phyloP scores from a whole-genome alignment of 192 early-diverging fungal genomes.

The Helicostylum pulchrum region DNA sequence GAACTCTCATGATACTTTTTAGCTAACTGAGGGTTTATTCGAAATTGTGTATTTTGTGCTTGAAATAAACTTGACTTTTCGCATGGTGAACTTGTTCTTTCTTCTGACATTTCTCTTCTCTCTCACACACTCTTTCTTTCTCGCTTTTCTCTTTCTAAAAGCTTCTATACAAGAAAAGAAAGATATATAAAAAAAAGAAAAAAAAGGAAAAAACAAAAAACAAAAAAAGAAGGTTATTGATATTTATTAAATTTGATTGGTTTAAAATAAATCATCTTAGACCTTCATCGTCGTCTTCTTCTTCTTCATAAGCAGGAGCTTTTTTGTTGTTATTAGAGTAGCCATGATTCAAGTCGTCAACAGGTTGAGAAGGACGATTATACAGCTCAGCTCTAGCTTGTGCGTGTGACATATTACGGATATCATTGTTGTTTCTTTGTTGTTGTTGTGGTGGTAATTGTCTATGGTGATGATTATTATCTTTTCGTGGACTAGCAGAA shows the following conservation, averaged over 20 bases:
- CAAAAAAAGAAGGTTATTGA: neutral
- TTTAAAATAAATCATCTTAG: slow-evolving; percentile 1
- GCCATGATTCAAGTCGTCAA: neutral
- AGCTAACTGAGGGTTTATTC: slow-evolving; percentile 12
- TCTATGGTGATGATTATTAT: neutral
- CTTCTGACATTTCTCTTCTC: neutral
- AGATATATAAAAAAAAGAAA: neutral
- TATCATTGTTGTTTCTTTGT: neutral
- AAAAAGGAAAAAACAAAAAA: slow-evolving; percentile 10
- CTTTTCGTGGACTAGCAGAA: neutral
- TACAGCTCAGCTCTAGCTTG: slow-evolving; percentile 8
- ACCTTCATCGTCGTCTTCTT: slow-evolving; percentile 26
- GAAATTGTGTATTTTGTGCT: slow-evolving; percentile 18
- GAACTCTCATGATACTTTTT: slow-evolving; percentile 6
- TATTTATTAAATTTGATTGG: neutral
- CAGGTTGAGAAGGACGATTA: neutral
- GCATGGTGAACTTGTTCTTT: no score
- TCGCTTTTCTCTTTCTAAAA: neutral
- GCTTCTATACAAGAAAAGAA: neutral
- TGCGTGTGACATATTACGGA: slow-evolving; percentile 4
- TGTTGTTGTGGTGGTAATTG: neutral
- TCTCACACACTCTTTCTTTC: no score
- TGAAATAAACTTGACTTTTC: slow-evolving; percentile 12
- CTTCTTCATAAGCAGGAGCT: slow-evolving; percentile 7
- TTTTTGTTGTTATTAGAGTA: neutral